Conservation (phyloP, 148 eudicot genomes). For the Chenopodium quinoa region DNA sequence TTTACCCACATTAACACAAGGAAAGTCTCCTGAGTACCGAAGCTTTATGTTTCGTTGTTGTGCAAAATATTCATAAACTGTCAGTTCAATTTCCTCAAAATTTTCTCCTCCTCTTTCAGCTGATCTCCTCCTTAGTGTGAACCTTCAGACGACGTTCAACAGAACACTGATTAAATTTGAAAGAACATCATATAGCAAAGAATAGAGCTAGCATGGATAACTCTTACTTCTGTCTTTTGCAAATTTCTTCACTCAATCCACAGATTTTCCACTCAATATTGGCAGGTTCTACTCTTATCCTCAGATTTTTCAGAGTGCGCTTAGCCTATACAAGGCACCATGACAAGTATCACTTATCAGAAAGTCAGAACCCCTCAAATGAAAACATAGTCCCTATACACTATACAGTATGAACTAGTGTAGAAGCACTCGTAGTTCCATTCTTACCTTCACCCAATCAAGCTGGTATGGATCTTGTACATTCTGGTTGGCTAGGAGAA, state of each 20-base stretch:
- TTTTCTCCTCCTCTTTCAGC: slow-evolving; percentile 23
- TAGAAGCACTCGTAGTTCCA: neutral
- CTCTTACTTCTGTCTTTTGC: slow-evolving; percentile 58
- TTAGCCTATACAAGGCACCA: slow-evolving; percentile 48
- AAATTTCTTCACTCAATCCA: slow-evolving; percentile 60
- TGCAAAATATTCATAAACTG: slow-evolving; percentile 57
- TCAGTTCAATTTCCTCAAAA: slow-evolving; percentile 31
- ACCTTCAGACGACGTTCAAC: slow-evolving; percentile 20
- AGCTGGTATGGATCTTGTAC: slow-evolving; percentile 57
- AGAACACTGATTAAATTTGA: neutral
- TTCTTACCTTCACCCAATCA: slow-evolving; percentile 72
- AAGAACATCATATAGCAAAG: slow-evolving; percentile 22
- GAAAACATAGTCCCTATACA: neutral
- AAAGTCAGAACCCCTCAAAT: neutral
- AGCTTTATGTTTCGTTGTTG: slow-evolving; percentile 41
- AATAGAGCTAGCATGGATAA: neutral
- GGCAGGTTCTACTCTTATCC: slow-evolving; percentile 57
- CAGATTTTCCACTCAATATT: slow-evolving; percentile 73
- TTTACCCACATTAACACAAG: slow-evolving; percentile 73
- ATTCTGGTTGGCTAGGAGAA: slow-evolving; percentile 66
- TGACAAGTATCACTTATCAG: neutral
- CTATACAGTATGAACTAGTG: neutral
- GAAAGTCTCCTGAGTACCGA: slow-evolving; percentile 44
- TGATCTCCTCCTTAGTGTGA: slow-evolving; percentile 32
- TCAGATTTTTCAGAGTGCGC: slow-evolving; percentile 62